Conservation (phyloP, 129 eudicot species). For the Kitagawia praeruptora region DNA sequence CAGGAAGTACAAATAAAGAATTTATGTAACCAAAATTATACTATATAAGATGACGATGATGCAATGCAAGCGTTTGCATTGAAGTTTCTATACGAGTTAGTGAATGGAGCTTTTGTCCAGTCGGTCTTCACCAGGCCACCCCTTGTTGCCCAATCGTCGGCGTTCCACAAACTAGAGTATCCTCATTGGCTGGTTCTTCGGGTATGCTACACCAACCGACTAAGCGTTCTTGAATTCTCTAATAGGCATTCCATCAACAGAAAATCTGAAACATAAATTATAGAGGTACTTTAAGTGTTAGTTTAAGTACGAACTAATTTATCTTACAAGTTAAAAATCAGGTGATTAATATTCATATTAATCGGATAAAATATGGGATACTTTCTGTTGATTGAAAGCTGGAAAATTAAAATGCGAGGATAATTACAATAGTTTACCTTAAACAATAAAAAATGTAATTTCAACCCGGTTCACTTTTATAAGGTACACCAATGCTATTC, state of each 20-base stretch:
- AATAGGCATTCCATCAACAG: slow-evolving; percentile 53
- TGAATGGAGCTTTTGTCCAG: slow-evolving; percentile 52
- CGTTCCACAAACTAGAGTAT: slow-evolving; percentile 55
- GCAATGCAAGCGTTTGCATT: slow-evolving; percentile 22
- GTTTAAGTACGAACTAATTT: no score
- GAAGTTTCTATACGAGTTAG: slow-evolving; percentile 42
- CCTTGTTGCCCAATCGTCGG: slow-evolving; percentile 63
- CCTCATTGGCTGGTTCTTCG: slow-evolving; percentile 54
- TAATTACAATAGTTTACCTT: not conserved
- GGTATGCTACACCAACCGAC: slow-evolving; percentile 44
- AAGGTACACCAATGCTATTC: not conserved
- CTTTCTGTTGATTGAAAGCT: not conserved
- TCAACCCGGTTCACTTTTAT: not conserved
- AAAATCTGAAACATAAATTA: slow-evolving; percentile 29
- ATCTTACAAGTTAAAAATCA: no score
- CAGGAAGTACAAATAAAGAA: not conserved
- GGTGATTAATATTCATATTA: no score
- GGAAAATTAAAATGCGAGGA: not conserved
- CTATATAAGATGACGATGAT: not conserved
- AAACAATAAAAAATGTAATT: not conserved
- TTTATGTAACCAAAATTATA: not conserved
- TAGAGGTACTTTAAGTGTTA: not conserved
- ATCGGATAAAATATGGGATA: not conserved
- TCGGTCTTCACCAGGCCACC: slow-evolving; percentile 52
- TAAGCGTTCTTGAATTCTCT: slow-evolving; percentile 51